Conservation (phyloP, 129 eudicot species). For the Saposhnikovia divaricata region DNA sequence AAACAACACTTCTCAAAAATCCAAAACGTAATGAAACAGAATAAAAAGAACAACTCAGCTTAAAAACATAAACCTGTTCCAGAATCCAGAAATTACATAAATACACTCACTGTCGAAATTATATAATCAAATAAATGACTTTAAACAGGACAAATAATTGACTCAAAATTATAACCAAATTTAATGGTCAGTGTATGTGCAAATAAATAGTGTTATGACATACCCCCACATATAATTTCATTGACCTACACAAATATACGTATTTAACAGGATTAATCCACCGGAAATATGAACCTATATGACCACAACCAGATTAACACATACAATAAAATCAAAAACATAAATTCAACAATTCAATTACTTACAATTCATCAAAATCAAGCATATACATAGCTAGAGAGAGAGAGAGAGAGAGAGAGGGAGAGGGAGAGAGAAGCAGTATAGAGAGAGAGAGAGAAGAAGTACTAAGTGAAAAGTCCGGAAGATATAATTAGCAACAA, state of each 20-base stretch:
- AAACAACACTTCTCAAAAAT: not conserved
- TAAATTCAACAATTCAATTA: not conserved
- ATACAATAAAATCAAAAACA: not conserved
- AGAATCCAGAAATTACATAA: not conserved
- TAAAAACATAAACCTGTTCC: not conserved
- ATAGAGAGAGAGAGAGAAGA: no score
- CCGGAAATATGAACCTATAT: not conserved
- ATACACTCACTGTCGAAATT: not conserved
- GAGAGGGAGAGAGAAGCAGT: no score
- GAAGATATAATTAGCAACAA: no score
- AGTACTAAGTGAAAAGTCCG: no score
- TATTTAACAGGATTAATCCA: not conserved
- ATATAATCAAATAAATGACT: not conserved
- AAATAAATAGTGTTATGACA: constrained; percentile 1
- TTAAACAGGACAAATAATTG: not conserved
- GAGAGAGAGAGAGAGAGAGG: no score
- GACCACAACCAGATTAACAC: not conserved
- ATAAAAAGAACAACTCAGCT: not conserved
- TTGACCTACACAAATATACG: constrained; percentile 3
- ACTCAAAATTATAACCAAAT: not conserved
- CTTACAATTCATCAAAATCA: not conserved
- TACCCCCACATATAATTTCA: constrained; percentile 8
- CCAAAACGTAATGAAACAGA: not conserved
- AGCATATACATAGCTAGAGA: no score
- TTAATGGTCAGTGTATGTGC: not conserved